Evolutionary conservation across 768 basidiomycete species (phyloP), one percentile per base, ranked within the genome.

Genomic region (Pleurotus ostreatus): DNA sequence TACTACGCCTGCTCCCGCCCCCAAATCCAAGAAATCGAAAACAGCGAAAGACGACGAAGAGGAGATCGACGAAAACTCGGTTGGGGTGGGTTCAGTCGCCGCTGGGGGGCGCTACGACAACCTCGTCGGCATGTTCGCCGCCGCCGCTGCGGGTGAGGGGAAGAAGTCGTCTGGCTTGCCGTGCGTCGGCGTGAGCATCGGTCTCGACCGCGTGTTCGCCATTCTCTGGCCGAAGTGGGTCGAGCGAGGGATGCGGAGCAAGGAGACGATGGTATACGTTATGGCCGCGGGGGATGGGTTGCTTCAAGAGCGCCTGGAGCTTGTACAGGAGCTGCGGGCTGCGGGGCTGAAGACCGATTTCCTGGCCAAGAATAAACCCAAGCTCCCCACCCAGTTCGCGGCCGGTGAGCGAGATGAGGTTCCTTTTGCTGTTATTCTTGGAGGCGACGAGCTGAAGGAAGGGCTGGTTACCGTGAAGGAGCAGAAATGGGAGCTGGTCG

Each of bases 61-160:
- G 53, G 96, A 95, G 62, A 74, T 94, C 38, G 96, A 98, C 70
- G 96, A 98, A 68, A 89, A 91, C 1, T 82, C 87, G 62, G 85
- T 98, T 39, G 97, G 97, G 16, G 94, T 98, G 2, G 97, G 97
- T n/a, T 97, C 94, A 12, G 96, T 99, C 68, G 97, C 95, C n/a
- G 97, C 92, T 1, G 97, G 97, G 9, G 97, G 97, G 7, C 81
- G 97, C 34, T 99, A 99, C 71, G 97, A 98, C 74, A 86, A 87
- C 54, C 88, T 99, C 20, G 96, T 99, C 0, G 88, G 91, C 26
- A 83, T 94, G 77, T 97, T 99, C 77, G 79, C 83, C n/a, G 77
- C 86, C 0, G 88, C 89, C 0, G 89, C 94, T 0, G 81, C 91
- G 0, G 86, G 84, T 1, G 85, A 86, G 51, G 81, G 83, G 23